Percentiles rank a stretch among this genome's conserved stretches.
Evolutionary conservation across 1,284 basidiomycete species (phyloP).

Genomic region (Cystobasidiaceae sp.): DNA sequence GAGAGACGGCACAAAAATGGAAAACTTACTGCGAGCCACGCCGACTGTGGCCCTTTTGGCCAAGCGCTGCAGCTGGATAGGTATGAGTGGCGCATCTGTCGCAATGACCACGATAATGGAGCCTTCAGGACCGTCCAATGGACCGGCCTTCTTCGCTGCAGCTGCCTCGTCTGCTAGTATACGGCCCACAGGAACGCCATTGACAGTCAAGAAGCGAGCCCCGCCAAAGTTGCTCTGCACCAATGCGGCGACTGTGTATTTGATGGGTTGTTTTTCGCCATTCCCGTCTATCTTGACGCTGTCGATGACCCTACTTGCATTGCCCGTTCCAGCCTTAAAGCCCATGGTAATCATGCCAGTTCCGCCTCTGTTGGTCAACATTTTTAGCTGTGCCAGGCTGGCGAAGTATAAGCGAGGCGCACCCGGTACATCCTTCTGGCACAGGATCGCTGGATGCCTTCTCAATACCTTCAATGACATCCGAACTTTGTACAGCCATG

Average conservation of each 20-base stretch:
- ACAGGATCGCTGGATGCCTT: conserved; percentile 33
- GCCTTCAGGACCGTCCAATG: conserved; percentile 29
- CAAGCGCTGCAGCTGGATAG: conserved; percentile 36
- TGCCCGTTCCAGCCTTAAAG: conserved; percentile 37
- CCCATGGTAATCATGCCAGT: conserved; percentile 39
- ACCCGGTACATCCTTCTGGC: conserved; percentile 36
- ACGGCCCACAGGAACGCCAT: conserved; percentile 36
- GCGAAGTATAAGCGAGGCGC: no score
- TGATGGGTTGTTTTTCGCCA: conserved; percentile 18
- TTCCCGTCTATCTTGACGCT: conserved; percentile 11
- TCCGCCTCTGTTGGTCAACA: conserved; percentile 28
- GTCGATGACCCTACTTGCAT: conserved; percentile 33
- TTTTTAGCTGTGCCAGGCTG: neutral
- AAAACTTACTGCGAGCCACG: conserved; percentile 31
- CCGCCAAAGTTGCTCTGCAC: conserved; percentile 39
- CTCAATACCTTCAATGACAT: conserved; percentile 36
- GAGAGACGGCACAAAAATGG: neutral
- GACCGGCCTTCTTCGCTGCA: conserved; percentile 23
- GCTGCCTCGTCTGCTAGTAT: conserved; percentile 26
- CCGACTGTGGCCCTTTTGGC: conserved; percentile 36
- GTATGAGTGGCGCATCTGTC: conserved; percentile 39
- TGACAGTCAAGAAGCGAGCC: conserved; percentile 34
- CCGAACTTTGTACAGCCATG: conserved; percentile 32
- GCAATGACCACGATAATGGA: conserved; percentile 37
- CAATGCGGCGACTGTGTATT: conserved; percentile 36